Evolutionary conservation across 2,329 filamentous ascomycete genomes (phyloP).

Genomic region (Aspergillus versicolor): DNA sequence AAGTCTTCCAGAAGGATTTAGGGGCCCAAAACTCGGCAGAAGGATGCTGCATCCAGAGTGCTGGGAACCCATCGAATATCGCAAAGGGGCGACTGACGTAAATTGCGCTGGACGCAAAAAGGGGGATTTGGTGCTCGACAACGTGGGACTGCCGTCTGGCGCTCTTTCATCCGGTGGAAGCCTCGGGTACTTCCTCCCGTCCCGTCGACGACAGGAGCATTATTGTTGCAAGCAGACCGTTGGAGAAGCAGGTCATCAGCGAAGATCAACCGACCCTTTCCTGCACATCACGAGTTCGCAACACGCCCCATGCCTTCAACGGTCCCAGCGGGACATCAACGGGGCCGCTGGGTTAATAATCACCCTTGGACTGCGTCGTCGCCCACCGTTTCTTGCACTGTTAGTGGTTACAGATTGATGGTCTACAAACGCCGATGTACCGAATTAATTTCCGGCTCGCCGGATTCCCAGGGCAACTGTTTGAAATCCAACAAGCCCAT

Average conservation of each 20-base stretch:
- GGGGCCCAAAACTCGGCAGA: slow-evolving; percentile 9
- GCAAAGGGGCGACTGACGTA: neutral
- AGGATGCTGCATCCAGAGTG: slow-evolving; percentile 13
- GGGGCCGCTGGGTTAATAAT: neutral
- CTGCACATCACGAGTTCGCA: slow-evolving; percentile 12
- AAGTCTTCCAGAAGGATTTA: slow-evolving; percentile 24
- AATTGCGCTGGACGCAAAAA: neutral
- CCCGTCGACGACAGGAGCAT: neutral
- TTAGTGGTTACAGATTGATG: neutral
- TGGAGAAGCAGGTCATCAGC: neutral
- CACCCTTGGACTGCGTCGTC: neutral
- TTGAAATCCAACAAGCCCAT: neutral
- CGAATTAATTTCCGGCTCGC: neutral
- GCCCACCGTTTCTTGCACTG: no score
- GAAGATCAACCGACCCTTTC: slow-evolving; percentile 19
- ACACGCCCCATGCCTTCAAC: neutral
- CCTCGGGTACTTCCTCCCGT: neutral
- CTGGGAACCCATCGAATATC: slow-evolving; percentile 3
- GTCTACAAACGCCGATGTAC: neutral
- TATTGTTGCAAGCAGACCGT: neutral
- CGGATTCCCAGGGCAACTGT: neutral
- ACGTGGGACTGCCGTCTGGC: neutral
- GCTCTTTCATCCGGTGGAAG: neutral
- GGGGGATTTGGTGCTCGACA: neutral
- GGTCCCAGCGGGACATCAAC: slow-evolving; percentile 8